Evolutionary conservation across 106 monocot species (phyloP).

Genomic region (Acanthochlamys bracteata): DNA sequence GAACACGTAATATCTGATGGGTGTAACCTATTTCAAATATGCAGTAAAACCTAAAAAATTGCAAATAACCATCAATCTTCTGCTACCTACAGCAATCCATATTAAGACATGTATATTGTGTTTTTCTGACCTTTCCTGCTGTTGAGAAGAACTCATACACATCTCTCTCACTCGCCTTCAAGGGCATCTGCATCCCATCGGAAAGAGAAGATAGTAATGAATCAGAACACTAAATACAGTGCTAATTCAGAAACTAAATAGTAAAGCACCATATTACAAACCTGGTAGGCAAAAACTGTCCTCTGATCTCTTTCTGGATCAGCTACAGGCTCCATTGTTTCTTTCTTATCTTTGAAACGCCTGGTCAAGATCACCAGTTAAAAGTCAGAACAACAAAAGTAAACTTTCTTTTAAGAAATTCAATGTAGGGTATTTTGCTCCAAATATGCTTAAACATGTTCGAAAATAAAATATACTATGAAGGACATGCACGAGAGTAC

Average conservation of each 20-base stretch:
- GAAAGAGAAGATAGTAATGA: not conserved
- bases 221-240: not conserved
- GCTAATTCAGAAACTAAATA: not conserved
- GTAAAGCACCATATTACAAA: constrained; percentile 1
- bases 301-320: constrained; percentile 91
- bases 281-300: constrained; percentile 91
- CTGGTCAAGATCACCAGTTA: constrained; percentile 8
- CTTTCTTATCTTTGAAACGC: constrained; percentile 60
- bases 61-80: constrained; percentile 19
- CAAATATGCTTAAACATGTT: no score
- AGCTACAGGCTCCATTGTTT: constrained; percentile 48
- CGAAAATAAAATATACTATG: no score
- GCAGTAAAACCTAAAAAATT: constrained; percentile 38
- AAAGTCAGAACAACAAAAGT: no score
- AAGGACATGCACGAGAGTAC: no score
- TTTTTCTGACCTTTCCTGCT: constrained; percentile 62
- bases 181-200: constrained; percentile 24
- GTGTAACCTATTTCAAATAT: constrained; percentile 28
- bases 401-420: no score
- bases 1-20: constrained; percentile 33
- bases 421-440: no score
- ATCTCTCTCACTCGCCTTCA: constrained; percentile 78
- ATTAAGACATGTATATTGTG: not conserved
- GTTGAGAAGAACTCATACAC: constrained; percentile 80
- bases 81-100: constrained; percentile 10